phyloP scores from a whole-genome alignment of 208 protist species.

The Leptomonas pyrrhocoris region DNA sequence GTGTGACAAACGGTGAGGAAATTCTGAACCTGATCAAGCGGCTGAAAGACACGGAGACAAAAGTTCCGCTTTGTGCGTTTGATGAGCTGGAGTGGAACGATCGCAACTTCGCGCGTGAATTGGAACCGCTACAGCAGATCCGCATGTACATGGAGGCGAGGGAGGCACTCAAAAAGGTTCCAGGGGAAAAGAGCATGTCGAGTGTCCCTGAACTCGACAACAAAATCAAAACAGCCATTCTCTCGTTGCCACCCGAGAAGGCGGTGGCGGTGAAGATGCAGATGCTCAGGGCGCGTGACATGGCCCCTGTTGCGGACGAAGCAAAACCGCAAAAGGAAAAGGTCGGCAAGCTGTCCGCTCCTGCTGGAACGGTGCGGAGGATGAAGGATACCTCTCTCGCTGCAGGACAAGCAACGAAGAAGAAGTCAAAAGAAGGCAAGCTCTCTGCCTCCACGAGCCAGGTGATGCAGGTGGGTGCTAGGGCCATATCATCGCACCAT shows the following conservation, averaged over 20 bases:
- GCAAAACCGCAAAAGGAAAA: conserved; percentile 7
- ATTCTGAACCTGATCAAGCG: conserved; percentile 47
- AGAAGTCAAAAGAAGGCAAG: conserved; percentile 18
- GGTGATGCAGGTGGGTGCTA: conserved; percentile 19
- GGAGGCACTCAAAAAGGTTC: conserved; percentile 31
- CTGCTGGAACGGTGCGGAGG: conserved; percentile 32
- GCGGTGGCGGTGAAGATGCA: conserved; percentile 33
- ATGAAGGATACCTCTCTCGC: conserved; percentile 31
- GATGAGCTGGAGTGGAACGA: conserved; percentile 58
- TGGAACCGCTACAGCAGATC: conserved; percentile 43
- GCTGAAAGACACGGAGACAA: conserved; percentile 25
- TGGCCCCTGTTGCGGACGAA: background rate
- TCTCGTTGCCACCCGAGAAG: conserved; percentile 39
- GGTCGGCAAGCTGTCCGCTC: conserved; percentile 28
- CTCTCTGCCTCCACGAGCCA: conserved; percentile 34
- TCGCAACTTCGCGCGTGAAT: conserved; percentile 47
- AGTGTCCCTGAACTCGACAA: conserved; percentile 10
- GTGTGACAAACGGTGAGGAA: conserved; percentile 25
- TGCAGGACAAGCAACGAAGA: background rate
- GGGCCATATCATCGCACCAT: conserved; percentile 20
- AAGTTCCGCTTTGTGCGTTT: conserved; percentile 45
- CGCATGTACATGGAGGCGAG: conserved; percentile 66
- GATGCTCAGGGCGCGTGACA: conserved; percentile 27
- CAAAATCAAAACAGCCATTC: conserved; percentile 56
- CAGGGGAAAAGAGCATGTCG: conserved; percentile 6